Conservation (phyloP, 495 filamentous ascomycete genomes). For the Penicillium pancosmium region DNA sequence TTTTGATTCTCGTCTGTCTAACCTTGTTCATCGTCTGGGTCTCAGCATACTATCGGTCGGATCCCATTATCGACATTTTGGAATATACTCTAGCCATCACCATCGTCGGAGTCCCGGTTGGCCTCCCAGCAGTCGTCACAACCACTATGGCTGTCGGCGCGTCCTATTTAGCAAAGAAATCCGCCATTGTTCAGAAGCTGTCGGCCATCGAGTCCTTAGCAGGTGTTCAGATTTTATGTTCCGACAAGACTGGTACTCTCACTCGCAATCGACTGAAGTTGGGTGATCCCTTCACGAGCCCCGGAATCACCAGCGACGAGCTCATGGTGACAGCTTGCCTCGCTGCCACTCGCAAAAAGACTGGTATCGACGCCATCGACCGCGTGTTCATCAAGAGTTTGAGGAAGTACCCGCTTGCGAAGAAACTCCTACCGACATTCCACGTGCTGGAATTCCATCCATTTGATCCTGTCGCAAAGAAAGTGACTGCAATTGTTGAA, state of each 20-base stretch:
- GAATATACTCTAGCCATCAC: conserved; percentile 84
- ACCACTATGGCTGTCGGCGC: conserved; percentile 97
- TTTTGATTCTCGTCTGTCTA: conserved; percentile 78
- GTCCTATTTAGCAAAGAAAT: conserved; percentile 84
- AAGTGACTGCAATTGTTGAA: conserved; percentile 82
- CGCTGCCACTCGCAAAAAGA: conserved; percentile 90
- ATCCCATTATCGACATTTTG: conserved; percentile 72
- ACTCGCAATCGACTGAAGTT: conserved; percentile 93
- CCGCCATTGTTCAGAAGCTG: conserved; percentile 93
- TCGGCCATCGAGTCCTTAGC: conserved; percentile 92
- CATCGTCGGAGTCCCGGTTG: conserved; percentile 91
- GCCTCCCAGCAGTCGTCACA: conserved; percentile 92
- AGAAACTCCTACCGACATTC: conserved; percentile 73
- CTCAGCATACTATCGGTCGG: conserved; percentile 83
- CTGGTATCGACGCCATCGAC: conserved; percentile 93
- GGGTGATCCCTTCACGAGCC: conserved; percentile 78
- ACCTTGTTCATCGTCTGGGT: conserved; percentile 85
- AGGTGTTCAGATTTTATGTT: conserved; percentile 93
- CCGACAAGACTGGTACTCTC: conserved; percentile 86
- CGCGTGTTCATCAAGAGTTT: conserved; percentile 89
- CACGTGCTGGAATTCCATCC: conserved; percentile 79
- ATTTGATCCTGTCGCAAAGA: conserved; percentile 94
- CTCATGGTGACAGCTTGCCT: conserved; percentile 91
- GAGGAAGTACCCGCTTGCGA: conserved; percentile 76
- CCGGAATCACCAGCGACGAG: conserved; percentile 77